Evolutionary conservation across 2,329 filamentous ascomycete genomes (phyloP).

Genomic region (Hypoxylon sp.): DNA sequence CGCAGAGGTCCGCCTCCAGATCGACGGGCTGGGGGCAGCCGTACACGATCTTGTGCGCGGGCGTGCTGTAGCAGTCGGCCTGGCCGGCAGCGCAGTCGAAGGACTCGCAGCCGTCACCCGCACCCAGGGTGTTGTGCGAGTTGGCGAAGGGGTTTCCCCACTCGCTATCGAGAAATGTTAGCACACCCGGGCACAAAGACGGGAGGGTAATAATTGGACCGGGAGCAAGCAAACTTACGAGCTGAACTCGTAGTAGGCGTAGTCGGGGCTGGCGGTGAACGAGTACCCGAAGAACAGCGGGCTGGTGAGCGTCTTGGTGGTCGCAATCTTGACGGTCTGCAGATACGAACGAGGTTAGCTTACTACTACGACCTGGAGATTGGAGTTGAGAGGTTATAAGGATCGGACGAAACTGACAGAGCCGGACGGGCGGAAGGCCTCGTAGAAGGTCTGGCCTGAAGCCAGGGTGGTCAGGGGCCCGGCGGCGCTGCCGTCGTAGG

Average conservation of each 20-base stretch:
- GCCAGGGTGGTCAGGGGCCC: slow-evolving; percentile 52
- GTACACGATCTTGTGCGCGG: slow-evolving; percentile 54
- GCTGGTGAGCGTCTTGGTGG: slow-evolving; percentile 51
- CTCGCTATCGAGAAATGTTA: slow-evolving; percentile 41
- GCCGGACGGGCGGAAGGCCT: slow-evolving; percentile 52
- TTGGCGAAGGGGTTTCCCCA: slow-evolving; percentile 57
- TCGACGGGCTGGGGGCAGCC: slow-evolving; percentile 57
- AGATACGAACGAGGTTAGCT: slow-evolving; percentile 33
- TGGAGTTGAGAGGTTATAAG: too few species aligned
- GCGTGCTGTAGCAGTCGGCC: slow-evolving; percentile 56
- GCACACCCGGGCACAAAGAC: slow-evolving; percentile 5
- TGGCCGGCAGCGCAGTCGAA: slow-evolving; percentile 55
- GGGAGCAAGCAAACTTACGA: too few species aligned
- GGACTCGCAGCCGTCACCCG: slow-evolving; percentile 53
- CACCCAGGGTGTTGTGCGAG: slow-evolving; percentile 53
- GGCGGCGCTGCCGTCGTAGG: slow-evolving; percentile 49
- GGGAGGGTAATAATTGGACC: background rate
- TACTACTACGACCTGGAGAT: background rate
- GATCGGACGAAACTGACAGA: slow-evolving; percentile 50
- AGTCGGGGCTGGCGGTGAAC: slow-evolving; percentile 52
- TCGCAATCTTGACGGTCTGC: slow-evolving; percentile 58
- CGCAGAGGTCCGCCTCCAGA: slow-evolving; percentile 51
- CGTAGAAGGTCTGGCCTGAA: slow-evolving; percentile 46
- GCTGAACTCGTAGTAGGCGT: slow-evolving; percentile 58
- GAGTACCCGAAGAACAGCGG: slow-evolving; percentile 60